A percentile compares a stretch with the other conserved stretches of the same genome.
Conservation (phyloP, 1,284 basidiomycete species). For the Sanghuangporus sanghuang region DNA sequence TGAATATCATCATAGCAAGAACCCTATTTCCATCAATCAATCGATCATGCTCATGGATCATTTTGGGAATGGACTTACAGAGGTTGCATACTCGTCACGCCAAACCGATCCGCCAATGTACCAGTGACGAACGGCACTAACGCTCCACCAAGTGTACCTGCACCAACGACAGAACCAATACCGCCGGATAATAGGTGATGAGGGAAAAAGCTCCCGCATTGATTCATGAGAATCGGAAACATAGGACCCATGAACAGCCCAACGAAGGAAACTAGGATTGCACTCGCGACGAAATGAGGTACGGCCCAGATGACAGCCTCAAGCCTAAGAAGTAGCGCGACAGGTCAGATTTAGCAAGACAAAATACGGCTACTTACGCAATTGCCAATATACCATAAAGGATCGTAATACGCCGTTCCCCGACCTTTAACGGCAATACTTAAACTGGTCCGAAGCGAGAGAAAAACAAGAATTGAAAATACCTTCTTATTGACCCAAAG, state of each 20-base stretch:
- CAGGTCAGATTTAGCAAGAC: neutral
- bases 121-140: conserved; percentile 12
- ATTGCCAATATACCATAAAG: conserved; percentile 48
- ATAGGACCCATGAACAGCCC: conserved; percentile 51
- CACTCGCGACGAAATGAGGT: conserved; percentile 29
- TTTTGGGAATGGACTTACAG: conserved; percentile 4
- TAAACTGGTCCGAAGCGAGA: neutral
- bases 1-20: neutral
- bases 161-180: conserved; percentile 45
- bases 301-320: conserved; percentile 34
- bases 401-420: conserved; percentile 47
- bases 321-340: conserved; percentile 19
- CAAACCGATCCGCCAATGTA: conserved; percentile 4
- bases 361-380: conserved; percentile 33
- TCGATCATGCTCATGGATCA: neutral
- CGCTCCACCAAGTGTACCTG: conserved; percentile 4
- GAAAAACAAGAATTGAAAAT: conserved; percentile 4
- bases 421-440: conserved; percentile 34
- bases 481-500: conserved; percentile 57
- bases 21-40: neutral
- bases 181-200: conserved; percentile 55
- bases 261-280: conserved; percentile 31
- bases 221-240: conserved; percentile 63
- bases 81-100: conserved; percentile 10
- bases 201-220: conserved; percentile 52